A percentile compares a stretch with the other conserved stretches of the same genome.
phyloP scores from a whole-genome alignment of 2,329 filamentous ascomycete genomes.

The Claviceps citrina region DNA sequence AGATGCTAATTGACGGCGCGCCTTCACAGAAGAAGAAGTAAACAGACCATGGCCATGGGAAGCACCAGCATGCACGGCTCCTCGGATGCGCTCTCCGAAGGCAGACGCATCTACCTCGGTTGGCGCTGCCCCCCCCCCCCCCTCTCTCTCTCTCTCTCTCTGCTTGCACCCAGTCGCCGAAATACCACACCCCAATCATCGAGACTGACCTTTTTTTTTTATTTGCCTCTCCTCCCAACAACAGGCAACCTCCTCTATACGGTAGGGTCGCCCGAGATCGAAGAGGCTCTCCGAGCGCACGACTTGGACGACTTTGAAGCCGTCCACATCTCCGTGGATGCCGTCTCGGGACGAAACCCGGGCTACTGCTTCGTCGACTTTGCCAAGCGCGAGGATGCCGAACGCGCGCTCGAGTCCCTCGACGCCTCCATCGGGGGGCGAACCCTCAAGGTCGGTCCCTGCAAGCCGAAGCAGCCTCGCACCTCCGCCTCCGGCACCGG shows the following conservation, averaged over 20 bases:
- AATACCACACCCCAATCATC: neutral
- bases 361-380: conserved; percentile 58
- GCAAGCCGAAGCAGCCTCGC: conserved; percentile 35
- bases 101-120: conserved; percentile 43
- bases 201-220: neutral
- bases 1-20: no score
- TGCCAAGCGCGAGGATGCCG: conserved; percentile 37
- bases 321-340: conserved; percentile 54
- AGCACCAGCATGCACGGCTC: neutral
- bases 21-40: neutral
- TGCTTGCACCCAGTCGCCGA: no score
- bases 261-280: conserved; percentile 40
- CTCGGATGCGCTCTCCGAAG: conserved; percentile 13
- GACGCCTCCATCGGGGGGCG: conserved; percentile 40
- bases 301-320: conserved; percentile 29
- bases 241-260: conserved; percentile 41
- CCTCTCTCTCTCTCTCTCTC: neutral
- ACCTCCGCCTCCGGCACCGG: no score
- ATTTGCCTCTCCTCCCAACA: no score
- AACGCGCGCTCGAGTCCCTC: conserved; percentile 35
- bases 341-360: conserved; percentile 52
- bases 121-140: neutral
- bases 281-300: conserved; percentile 35
- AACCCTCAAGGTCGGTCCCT: conserved; percentile 48
- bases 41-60: neutral